A percentile compares a stretch with the other conserved stretches of the same genome.
Conservation (phyloP, 192 early-diverging fungal genomes). For the Mortierella claussenii region DNA sequence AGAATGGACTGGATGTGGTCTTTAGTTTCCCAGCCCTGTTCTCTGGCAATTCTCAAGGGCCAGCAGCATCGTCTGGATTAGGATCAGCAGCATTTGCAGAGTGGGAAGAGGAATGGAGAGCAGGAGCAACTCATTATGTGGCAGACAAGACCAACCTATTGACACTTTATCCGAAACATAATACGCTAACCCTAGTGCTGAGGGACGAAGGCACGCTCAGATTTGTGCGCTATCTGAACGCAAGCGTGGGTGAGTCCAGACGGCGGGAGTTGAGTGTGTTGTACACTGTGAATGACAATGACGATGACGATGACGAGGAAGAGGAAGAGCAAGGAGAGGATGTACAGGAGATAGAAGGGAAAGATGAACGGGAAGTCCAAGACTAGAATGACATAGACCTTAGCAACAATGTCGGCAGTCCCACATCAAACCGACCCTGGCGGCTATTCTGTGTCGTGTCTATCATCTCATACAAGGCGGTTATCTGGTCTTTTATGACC, state of each 20-base stretch:
- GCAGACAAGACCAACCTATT: constrained; percentile 58
- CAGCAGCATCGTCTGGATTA: background rate
- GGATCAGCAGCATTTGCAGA: background rate
- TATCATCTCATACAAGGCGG: too few species aligned
- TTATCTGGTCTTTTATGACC: too few species aligned
- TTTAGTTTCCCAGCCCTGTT: constrained; percentile 49
- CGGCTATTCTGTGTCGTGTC: too few species aligned
- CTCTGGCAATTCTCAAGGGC: background rate
- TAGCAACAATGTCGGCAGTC: too few species aligned
- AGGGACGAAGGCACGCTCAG: constrained; percentile 63
- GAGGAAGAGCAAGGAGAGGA: constrained; percentile 22
- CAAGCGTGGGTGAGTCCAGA: constrained; percentile 45
- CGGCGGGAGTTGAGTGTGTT: constrained; percentile 39
- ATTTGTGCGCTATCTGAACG: constrained; percentile 69
- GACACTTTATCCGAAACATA: constrained; percentile 62
- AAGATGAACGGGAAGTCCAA: background rate
- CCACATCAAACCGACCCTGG: too few species aligned
- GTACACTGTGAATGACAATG: constrained; percentile 34
- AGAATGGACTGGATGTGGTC: constrained; percentile 60
- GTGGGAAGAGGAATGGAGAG: constrained; percentile 64
- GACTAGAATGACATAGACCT: background rate
- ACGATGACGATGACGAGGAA: constrained; percentile 46
- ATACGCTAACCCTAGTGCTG: constrained; percentile 66
- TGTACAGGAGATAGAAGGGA: too few species aligned
- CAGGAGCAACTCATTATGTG: constrained; percentile 68